Percentiles rank a stretch among this genome's conserved stretches.
These are phyloP conservation scores for Psilocybe tampanensis DNA, from an alignment of 768 basidiomycete genomes.

Conservation along the genomic window DNA sequence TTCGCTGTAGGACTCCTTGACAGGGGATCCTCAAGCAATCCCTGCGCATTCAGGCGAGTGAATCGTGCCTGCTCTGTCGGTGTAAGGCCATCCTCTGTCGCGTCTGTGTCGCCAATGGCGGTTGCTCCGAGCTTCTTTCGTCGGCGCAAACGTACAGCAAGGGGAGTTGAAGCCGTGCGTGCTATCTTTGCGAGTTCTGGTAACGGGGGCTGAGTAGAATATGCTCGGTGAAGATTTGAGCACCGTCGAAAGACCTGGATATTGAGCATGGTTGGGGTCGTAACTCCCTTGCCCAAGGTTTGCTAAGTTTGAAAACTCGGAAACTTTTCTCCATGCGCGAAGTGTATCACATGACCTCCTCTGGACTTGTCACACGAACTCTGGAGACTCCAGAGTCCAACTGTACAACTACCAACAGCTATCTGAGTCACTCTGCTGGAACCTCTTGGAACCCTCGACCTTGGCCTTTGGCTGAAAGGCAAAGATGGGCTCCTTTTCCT, in stretches of 20 bases:
- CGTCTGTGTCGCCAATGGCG: constrained; percentile 43
- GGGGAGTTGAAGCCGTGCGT: constrained; percentile 70
- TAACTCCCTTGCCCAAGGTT: neutral
- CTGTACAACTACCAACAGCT: neutral
- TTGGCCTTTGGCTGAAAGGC: constrained; percentile 22
- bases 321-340: neutral
- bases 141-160: constrained; percentile 73
- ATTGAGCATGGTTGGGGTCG: constrained; percentile 1
- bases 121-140: constrained; percentile 46
- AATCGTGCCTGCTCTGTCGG: constrained; percentile 67
- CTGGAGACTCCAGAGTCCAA: too few relatives aligned
- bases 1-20: constrained; percentile 46
- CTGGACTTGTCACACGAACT: neutral
- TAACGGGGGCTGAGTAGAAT: constrained; percentile 41
- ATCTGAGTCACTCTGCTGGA: constrained; percentile 3
- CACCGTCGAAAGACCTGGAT: constrained; percentile 39
- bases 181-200: constrained; percentile 51
- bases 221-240: constrained; percentile 33
- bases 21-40: constrained; percentile 40
- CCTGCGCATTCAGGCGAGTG: constrained; percentile 55
- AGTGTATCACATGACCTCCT: neutral
- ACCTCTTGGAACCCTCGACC: constrained; percentile 3
- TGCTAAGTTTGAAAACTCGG: neutral
- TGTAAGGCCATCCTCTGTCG: constrained; percentile 58
- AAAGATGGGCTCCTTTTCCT: constrained; percentile 41